Base-by-base conservation (phyloP, 352 stramenopile genomes). In the Pythium phragmiticola region DNA sequence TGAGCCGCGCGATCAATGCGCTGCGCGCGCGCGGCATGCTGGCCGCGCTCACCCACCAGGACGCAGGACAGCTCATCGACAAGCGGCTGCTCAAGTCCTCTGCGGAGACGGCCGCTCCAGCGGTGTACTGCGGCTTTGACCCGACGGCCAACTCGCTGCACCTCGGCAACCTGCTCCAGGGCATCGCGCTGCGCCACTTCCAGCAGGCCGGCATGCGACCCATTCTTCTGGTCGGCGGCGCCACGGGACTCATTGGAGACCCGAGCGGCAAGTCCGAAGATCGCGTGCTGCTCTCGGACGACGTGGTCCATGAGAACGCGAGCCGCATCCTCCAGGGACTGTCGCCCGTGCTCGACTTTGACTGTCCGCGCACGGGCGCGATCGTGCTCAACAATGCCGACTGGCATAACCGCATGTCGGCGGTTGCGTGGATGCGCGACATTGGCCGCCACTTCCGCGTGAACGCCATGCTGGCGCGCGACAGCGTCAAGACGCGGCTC, bases 311-410 rank as follows among this genome's bases (percentile, higher is more conserved):
- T 60, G 68, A 74, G 49, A 98, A 98, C 72, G 90, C 90, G 19
- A 72, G 80, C 30, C 90, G 94, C 34, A 97, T 99, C 53, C 82
- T 84, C 19, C 82, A 82, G 21, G 92, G 98, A 0, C 89, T 99
- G 57, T 76, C 90, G 47, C 86, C 98, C 37, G 97, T 99, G 64
- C 74, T 99, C 16, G 82, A 94, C 39, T 99, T 99, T 76, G 82
- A 90, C 64, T 89, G 84, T 49, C 80, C 84, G 21, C 68, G 73
- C 49, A 97, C 80, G 4, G 92, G 96, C 55, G 96, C 97, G 12
- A 79, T 98, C 41, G 86, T 99, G 66, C 95, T 98, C 37, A 99
- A 99, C 76, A 99, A 99, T 66, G 86, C 98, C 51, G 94, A 99
- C 60, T 99, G 97, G 97, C 89, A 99, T 59, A 87, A 80, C 7